Evolutionary conservation across 441 rosid genomes (phyloP).

Genomic region (Erodium trifolium): DNA sequence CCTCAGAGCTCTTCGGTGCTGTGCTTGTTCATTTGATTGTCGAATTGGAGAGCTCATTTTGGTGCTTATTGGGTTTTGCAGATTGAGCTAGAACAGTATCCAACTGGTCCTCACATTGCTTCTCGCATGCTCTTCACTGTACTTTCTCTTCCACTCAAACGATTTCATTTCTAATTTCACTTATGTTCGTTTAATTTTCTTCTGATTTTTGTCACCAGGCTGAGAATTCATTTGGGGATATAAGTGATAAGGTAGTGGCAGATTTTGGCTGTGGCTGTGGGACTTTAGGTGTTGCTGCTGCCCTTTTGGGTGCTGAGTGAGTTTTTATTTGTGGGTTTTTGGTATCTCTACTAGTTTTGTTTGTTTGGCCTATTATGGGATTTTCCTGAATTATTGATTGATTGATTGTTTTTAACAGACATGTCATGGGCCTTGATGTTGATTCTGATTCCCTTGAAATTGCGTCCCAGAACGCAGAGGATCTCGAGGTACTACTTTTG

Average conservation of each 20-base stretch:
- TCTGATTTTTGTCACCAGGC: constrained; percentile 35
- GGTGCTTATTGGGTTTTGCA: constrained; percentile 23
- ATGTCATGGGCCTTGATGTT: constrained; percentile 67
- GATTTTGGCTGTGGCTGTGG: constrained; percentile 99
- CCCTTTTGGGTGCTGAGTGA: constrained; percentile 81
- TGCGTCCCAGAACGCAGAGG: constrained; percentile 69
- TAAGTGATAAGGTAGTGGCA: constrained; percentile 59
- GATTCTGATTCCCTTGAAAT: constrained; percentile 67
- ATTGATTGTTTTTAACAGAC: constrained; percentile 33
- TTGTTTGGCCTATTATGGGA: background rate
- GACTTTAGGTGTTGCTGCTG: constrained; percentile 75
- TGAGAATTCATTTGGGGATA: constrained; percentile 79
- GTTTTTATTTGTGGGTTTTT: constrained; percentile 19
- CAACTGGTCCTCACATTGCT: constrained; percentile 93
- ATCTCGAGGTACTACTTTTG: constrained; percentile 50
- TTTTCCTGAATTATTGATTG: constrained; percentile 12
- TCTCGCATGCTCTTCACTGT: constrained; percentile 90
- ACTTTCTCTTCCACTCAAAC: constrained; percentile 1
- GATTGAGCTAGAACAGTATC: constrained; percentile 92
- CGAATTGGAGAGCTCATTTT: background rate
- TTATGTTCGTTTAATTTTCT: background rate
- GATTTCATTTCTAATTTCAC: background rate
- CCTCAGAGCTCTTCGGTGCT: background rate
- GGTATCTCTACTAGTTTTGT: background rate
- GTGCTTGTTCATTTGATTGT: background rate